Base-by-base conservation (phyloP, 495 filamentous ascomycete genomes). In the Barbatosphaeria neglecta region DNA sequence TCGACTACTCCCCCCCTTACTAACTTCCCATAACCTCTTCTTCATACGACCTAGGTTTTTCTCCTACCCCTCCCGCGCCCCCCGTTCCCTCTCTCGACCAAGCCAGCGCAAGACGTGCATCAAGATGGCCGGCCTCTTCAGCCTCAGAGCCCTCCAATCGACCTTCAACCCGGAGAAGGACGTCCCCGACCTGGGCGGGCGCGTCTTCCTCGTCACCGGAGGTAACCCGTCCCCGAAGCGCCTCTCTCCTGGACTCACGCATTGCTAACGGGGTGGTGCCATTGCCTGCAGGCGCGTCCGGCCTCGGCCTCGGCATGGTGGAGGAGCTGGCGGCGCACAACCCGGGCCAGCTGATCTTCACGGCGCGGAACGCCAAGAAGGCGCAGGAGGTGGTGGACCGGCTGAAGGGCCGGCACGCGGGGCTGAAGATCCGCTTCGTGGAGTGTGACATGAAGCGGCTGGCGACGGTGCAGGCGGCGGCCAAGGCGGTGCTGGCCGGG, bases 251-350 rank as follows among this genome's bases (percentile, higher is more conserved):
- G 4, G 18, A 7, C 38, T 19, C 6, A 2, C 19, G 6, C 18
- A 6, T 41, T 10, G 13, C 38, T 22, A n/a, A 35, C 17, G 20
- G 18, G 39, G 10, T 37, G 4, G 18, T 16, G 17, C 61, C 58
- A 41, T 67, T 66, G 4, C 62, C 66, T 66, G 4, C 62, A 64
- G 2, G 17, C 16, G 5, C 18, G 8, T 41, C 39, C 10, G 75
- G 73, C 10, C 65, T 77, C 10, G 73, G 72, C 23, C 55, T 73
- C 37, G 67, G 71, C 44, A 74, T 72, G 8, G 68, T 66, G 13
- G 58, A 54, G 16, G 68, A 66, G 3, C 57, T 58, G 50, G 45
- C 49, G 20, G 24, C 35, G 4, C 44, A 61, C 10, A 38, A 48
- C 7, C 45, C 51, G 8, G 24, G 54, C 4, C 52, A 55, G 42